These are phyloP conservation scores for Auricularia auricula-judae DNA, from an alignment of 768 basidiomycete species.

Conservation along the genomic window DNA sequence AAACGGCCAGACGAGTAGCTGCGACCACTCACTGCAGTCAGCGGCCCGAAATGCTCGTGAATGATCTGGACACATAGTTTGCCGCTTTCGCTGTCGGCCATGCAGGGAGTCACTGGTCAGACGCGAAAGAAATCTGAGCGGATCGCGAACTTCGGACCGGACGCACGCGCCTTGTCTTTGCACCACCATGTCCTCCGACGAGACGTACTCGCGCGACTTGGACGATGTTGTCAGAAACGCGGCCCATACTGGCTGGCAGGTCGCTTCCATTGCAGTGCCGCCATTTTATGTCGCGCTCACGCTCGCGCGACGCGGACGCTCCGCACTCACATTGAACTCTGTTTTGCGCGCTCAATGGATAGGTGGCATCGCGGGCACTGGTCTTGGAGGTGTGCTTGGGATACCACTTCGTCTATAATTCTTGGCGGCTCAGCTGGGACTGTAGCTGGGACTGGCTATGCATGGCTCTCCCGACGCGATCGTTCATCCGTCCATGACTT, in stretches of 20 bases:
- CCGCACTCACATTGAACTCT: constrained; percentile 47
- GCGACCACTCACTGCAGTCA: constrained; percentile 44
- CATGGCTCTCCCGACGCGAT: constrained; percentile 43
- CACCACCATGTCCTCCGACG: not conserved
- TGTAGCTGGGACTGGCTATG: constrained; percentile 36
- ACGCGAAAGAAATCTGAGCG: not conserved
- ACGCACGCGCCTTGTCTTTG: not conserved
- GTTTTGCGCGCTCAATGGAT: constrained; percentile 65
- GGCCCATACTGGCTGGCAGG: constrained; percentile 57
- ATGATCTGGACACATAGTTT: constrained; percentile 54
- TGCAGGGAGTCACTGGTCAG: constrained; percentile 14
- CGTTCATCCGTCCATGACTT: constrained; percentile 32
- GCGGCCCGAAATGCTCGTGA: constrained; percentile 51
- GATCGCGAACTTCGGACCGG: not conserved
- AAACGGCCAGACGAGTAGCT: not conserved
- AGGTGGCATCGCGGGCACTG: constrained; percentile 49
- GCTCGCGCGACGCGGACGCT: constrained; percentile 42
- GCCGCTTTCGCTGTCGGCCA: constrained; percentile 56
- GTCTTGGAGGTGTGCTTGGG: not conserved
- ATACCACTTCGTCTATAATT: not conserved
- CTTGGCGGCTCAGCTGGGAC: constrained; percentile 47
- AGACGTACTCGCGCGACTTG: constrained; percentile 31
- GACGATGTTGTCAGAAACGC: constrained; percentile 41
- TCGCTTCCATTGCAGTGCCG: constrained; percentile 51
- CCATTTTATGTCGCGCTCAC: constrained; percentile 47